Percentiles rank a stretch among this genome's conserved stretches.
Conservation (phyloP, 768 basidiomycete genomes). For the Nidularia pulvinata region DNA sequence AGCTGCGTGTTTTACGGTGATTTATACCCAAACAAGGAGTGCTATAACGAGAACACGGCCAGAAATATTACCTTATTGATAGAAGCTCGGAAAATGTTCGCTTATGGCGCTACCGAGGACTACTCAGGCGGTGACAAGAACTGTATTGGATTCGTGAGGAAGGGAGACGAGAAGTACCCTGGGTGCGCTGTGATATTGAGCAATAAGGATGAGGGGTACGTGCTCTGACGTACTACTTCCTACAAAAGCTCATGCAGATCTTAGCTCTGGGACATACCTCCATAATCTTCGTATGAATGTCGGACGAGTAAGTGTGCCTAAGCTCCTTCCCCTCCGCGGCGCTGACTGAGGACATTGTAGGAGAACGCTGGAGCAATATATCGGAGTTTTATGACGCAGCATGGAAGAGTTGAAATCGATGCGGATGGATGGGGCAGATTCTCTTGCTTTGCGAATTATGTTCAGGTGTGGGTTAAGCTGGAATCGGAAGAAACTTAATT, state of each 20-base stretch:
- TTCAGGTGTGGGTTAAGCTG: slow-evolving; percentile 59
- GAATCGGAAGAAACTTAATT: slow-evolving; percentile 6
- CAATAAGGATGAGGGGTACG: slow-evolving; percentile 47
- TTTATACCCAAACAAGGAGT: slow-evolving; percentile 70
- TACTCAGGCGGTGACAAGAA: slow-evolving; percentile 53
- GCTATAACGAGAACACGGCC: slow-evolving; percentile 55
- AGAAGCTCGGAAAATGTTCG: slow-evolving; percentile 59
- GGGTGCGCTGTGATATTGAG: slow-evolving; percentile 78
- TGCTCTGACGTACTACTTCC: slow-evolving; percentile 1
- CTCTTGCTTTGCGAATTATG: slow-evolving; percentile 49
- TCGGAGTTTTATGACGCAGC: slow-evolving; percentile 44
- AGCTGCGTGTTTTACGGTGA: slow-evolving; percentile 93
- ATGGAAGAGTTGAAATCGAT: slow-evolving; percentile 44
- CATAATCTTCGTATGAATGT: slow-evolving; percentile 68
- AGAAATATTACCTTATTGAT: slow-evolving; percentile 55
- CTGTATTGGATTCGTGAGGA: slow-evolving; percentile 77
- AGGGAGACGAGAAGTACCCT: slow-evolving; percentile 48
- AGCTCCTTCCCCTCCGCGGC: not conserved
- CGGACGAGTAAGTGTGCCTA: slow-evolving; percentile 45
- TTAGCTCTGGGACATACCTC: slow-evolving; percentile 26
- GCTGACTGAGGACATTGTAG: slow-evolving; percentile 13
- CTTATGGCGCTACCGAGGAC: slow-evolving; percentile 64
- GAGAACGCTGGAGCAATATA: slow-evolving; percentile 38
- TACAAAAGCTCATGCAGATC: not conserved
- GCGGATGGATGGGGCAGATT: slow-evolving; percentile 67